Base-by-base conservation (phyloP, 2,329 filamentous ascomycete species). In the Cladophialophora carrionii region DNA sequence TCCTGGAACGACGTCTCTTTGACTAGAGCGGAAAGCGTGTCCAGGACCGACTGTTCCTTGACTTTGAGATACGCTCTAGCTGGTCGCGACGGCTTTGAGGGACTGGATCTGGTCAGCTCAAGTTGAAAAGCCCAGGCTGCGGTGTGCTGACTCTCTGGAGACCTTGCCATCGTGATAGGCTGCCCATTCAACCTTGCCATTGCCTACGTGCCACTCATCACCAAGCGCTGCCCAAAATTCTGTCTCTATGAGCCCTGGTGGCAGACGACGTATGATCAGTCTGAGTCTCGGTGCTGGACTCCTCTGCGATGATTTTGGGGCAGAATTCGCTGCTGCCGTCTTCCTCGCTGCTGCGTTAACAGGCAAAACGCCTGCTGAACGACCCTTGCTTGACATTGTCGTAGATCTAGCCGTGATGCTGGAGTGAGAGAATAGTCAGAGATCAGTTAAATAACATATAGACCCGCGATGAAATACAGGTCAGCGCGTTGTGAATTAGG, bases 161-260 rank as follows among this genome's bases (percentile, higher is more conserved):
- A 94, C 82, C 75, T 96, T 96, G 70, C 89, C 89, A 62, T 83
- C 79, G 64, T 84, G 84, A 75, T 86, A 99, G 56, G 84, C 84
- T 70, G 90, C 82, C 91, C 91, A 97, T 76, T 96, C 93, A 12
- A 96, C 87, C 74, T 88, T 95, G 34, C 91, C 92, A 55, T 85
- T 85, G n/a, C 90, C 90, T 3, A 85, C 73, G 73, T 88, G 90
- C 94, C 94, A 98, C 56, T 92, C 89, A 1, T 88, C 84, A 3
- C 92, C 93, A 12, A 97, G 76, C 8, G 87, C 83, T 14, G 80
- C 77, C 72, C 88, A 82, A 68, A 96, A 94, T 73, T 99, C 95
- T 0, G 83, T 78, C 73, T 91, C 85, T 0, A 90, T 96, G 76
- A 99, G 83, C 8, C 90, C 91, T 1, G 95, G 93, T 9, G 95